These are phyloP conservation scores for Cryphonectria parasitica DNA, from an alignment of 2,329 filamentous ascomycete species.

Conservation along the genomic window DNA sequence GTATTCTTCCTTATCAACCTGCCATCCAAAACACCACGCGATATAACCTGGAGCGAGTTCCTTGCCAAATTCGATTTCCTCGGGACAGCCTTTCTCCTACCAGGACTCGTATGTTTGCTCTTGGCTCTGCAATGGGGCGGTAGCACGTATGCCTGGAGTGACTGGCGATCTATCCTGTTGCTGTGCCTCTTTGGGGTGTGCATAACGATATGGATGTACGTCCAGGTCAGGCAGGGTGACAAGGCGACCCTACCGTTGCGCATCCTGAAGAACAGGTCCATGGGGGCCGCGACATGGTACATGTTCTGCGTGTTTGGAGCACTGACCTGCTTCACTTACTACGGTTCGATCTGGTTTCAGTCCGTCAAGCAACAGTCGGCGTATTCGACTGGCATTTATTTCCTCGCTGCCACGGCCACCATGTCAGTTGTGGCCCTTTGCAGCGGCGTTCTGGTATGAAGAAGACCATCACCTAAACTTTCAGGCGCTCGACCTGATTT, in stretches of 20 bases:
- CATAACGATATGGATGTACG: constrained; percentile 32
- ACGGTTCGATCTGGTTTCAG: constrained; percentile 40
- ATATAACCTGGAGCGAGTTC: constrained; percentile 2
- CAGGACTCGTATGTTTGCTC: constrained; percentile 46
- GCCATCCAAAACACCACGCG: neutral
- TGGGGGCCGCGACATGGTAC: constrained; percentile 38
- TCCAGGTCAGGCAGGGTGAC: neutral
- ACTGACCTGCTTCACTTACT: constrained; percentile 37
- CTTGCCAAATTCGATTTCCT: constrained; percentile 27
- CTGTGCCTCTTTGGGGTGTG: constrained; percentile 40
- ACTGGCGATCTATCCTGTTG: constrained; percentile 40
- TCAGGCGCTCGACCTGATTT: neutral
- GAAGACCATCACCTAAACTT: neutral
- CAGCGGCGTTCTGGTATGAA: neutral
- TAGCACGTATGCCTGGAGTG: constrained; percentile 31
- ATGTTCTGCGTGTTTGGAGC: constrained; percentile 29
- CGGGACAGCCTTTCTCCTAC: constrained; percentile 30
- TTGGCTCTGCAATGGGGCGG: constrained; percentile 51
- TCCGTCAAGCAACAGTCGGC: constrained; percentile 36
- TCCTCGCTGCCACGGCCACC: neutral
- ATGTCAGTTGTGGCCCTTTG: neutral
- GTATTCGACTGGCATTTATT: neutral
- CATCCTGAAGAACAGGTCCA: neutral
- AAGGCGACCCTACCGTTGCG: constrained; percentile 40
- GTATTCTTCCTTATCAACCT: neutral